Percentiles rank a stretch among this genome's conserved stretches.
Evolutionary conservation across 352 stramenopile species (phyloP).

Genomic region (Phytophthora cactorum): DNA sequence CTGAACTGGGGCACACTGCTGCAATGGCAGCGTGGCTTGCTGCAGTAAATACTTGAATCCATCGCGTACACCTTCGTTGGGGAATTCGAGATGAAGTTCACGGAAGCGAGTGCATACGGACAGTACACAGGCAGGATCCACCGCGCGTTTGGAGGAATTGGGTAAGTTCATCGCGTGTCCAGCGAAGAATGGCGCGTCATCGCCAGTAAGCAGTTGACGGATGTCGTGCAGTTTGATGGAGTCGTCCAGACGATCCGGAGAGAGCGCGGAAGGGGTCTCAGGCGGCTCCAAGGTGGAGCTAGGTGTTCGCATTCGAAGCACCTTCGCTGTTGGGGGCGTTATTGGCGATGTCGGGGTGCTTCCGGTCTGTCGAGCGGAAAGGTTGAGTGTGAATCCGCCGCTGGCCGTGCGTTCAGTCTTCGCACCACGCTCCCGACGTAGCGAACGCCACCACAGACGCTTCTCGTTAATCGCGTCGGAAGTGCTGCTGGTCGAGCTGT

Average conservation of each 20-base stretch:
- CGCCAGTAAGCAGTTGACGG: constrained; percentile 46
- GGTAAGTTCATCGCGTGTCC: constrained; percentile 47
- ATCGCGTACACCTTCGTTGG: constrained; percentile 68
- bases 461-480: constrained; percentile 62
- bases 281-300: constrained; percentile 17
- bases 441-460: constrained; percentile 75
- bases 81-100: constrained; percentile 75
- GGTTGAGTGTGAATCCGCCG: constrained; percentile 63
- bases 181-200: constrained; percentile 65
- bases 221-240: constrained; percentile 71
- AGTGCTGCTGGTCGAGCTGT: constrained; percentile 45
- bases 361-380: constrained; percentile 39
- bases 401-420: constrained; percentile 74
- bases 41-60: constrained; percentile 75
- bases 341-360: constrained; percentile 45
- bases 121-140: constrained; percentile 64
- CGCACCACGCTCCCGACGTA: constrained; percentile 57
- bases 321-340: constrained; percentile 21
- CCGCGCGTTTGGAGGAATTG: constrained; percentile 55
- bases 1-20: constrained; percentile 19
- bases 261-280: constrained; percentile 20
- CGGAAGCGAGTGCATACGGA: constrained; percentile 67
- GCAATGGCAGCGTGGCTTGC: constrained; percentile 64
- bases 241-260: constrained; percentile 50
- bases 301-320: constrained; percentile 20